Base-by-base conservation (phyloP, 2,329 filamentous ascomycete genomes). In the Venturia asperata region DNA sequence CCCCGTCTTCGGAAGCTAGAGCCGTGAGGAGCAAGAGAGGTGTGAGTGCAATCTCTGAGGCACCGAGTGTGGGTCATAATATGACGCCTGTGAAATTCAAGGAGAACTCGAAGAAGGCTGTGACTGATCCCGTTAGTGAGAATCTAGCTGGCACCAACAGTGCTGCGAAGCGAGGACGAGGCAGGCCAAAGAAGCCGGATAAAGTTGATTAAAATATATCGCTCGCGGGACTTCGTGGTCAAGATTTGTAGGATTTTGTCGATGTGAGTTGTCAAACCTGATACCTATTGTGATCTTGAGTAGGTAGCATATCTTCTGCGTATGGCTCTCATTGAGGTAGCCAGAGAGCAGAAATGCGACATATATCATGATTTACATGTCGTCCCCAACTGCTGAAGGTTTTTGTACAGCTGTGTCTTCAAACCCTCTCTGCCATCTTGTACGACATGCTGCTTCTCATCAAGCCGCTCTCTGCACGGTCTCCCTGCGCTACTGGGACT, bases 141-240 rank as follows among this genome's bases (percentile, higher is more conserved):
- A 37, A 27, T 15, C 2, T 15, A 13, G 21, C 52, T 9, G 30
- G 15, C 9, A 58, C 27, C 13, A 24, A 15, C 30, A 21, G 30
- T 5, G 52, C 30, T 27, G 27, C 21, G 24, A 58, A 58, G 52
- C 52, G 27, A 1, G 52, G 52, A 58, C 27, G 52, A 37, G 52
- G 52, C n/a, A 15, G 52, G 52, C 52, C 52, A 37, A 58, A 27
- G 30, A 58, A 58, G 30, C 37, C 52, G 30, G 52, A 34, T 21
- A 37, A 58, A 17, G 52, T 58, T n/a, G 52, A n/a, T 9, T 7
- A 58, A 9, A 17, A 37, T 41, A 2, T 15, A 17, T 24, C 17
- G 27, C 30, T 37, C 37, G 17, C 19, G 15, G 30, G 52, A n/a
- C 9, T 34, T 5, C 13, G 19, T 13, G 21, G n/a, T 7, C 52